Conservation (phyloP, 2,329 filamentous ascomycete species). For the Colletotrichum viniferum region DNA sequence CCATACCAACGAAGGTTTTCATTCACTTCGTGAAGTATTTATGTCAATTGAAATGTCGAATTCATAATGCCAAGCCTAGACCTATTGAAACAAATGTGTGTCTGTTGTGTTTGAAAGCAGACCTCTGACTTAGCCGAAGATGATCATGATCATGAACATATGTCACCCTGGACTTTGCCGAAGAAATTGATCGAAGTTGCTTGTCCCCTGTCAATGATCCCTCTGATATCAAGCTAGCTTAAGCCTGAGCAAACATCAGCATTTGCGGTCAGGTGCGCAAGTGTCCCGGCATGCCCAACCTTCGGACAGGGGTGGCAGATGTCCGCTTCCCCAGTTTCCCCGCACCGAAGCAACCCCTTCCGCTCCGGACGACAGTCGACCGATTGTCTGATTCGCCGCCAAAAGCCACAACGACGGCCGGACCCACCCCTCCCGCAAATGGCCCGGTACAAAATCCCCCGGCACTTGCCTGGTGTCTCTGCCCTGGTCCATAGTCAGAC, state of each 20-base stretch:
- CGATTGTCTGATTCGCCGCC: not conserved
- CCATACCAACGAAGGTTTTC: no score
- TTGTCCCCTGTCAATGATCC: not conserved
- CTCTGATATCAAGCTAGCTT: no score
- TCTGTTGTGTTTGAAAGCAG: no score
- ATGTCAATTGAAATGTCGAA: no score
- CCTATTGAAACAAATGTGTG: no score
- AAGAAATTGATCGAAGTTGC: not conserved
- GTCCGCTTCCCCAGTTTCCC: conserved; percentile 1
- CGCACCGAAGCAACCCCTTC: not conserved
- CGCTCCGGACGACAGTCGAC: conserved; percentile 3
- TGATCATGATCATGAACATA: not conserved
- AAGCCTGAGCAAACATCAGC: no score
- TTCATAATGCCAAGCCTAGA: no score
- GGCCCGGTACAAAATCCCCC: conserved; percentile 3
- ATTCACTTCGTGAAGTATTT: no score
- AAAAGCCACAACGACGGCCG: not conserved
- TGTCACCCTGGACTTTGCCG: not conserved
- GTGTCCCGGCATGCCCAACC: not conserved
- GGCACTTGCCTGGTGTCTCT: not conserved
- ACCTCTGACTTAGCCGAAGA: no score
- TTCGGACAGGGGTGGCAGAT: not conserved
- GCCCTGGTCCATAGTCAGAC: not conserved
- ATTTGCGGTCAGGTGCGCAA: not conserved
- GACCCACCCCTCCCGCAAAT: not conserved